A percentile compares a stretch with the other conserved stretches of the same genome.
Evolutionary conservation across 331 rosid species (phyloP).

Genomic region (Quercus phellos): DNA sequence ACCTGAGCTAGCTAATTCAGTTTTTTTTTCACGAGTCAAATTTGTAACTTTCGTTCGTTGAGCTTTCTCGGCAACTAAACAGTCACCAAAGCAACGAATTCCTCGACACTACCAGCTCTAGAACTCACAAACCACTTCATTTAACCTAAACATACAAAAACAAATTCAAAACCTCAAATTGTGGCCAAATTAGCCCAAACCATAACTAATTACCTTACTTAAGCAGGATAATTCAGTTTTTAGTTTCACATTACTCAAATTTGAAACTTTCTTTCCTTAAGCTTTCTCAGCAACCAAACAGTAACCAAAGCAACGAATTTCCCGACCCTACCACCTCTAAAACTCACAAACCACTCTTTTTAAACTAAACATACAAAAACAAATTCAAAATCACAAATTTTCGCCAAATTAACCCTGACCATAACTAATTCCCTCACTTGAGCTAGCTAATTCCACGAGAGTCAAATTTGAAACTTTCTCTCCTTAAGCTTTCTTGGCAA

Average conservation of each 20-base stretch:
- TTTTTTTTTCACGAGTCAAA: neutral
- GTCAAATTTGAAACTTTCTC: neutral
- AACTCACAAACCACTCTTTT: slow-evolving; percentile 1
- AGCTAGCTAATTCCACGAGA: neutral
- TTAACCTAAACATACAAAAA: neutral
- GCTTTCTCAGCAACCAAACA: slow-evolving; percentile 20
- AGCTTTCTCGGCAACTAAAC: slow-evolving; percentile 17
- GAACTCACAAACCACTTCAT: too few species aligned
- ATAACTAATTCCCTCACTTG: too few species aligned
- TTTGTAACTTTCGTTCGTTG: neutral
- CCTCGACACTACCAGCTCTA: too few species aligned
- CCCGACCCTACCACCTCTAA: neutral
- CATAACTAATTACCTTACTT: neutral
- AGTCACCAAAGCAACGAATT: neutral
- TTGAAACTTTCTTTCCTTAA: neutral
- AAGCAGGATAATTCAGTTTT: neutral
- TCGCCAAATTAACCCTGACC: too few species aligned
- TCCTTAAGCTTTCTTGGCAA: neutral
- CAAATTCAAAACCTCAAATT: neutral
- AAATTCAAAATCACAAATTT: too few species aligned
- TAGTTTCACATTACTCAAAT: neutral
- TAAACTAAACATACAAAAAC: neutral
- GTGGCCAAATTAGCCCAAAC: neutral
- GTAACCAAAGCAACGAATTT: neutral
- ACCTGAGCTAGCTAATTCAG: neutral